These are phyloP conservation scores for Coemansia sp. DNA, from an alignment of 192 early-diverging fungal genomes.

Conservation along the genomic window DNA sequence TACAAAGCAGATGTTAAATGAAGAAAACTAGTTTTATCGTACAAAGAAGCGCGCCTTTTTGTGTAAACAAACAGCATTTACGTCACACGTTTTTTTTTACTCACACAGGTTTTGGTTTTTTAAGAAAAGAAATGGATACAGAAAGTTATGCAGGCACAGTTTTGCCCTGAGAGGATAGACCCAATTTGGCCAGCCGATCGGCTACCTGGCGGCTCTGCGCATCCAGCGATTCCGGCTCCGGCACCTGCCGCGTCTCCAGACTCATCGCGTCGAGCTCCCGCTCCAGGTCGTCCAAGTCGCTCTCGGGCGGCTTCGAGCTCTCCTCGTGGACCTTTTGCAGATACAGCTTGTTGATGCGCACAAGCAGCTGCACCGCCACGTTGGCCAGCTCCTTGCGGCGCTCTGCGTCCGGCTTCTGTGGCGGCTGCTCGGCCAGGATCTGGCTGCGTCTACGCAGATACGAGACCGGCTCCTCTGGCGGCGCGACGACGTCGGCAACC, in stretches of 20 bases:
- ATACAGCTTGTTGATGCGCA: slow-evolving; percentile 47
- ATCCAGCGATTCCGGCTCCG: not conserved
- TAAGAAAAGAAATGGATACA: no score
- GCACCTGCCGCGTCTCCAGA: slow-evolving; percentile 3
- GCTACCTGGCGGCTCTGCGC: slow-evolving; percentile 29
- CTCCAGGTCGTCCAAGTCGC: slow-evolving; percentile 41
- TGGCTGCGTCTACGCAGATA: slow-evolving; percentile 42
- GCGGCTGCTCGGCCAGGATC: slow-evolving; percentile 10
- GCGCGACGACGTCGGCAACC: not conserved
- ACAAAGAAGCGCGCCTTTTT: not conserved
- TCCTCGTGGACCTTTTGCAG: slow-evolving; percentile 32
- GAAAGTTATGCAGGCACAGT: not conserved
- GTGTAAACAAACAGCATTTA: no score
- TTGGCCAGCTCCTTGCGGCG: slow-evolving; percentile 22
- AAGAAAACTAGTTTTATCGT: not conserved
- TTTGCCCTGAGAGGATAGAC: slow-evolving; percentile 19
- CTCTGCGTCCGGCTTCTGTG: not conserved
- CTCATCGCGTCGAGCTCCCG: slow-evolving; percentile 46
- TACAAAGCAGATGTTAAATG: not conserved
- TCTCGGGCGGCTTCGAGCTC: slow-evolving; percentile 4
- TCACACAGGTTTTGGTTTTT: no score
- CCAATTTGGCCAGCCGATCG: slow-evolving; percentile 37
- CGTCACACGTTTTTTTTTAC: no score
- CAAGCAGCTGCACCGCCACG: slow-evolving; percentile 35
- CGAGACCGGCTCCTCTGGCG: slow-evolving; percentile 42